These are phyloP conservation scores for Stephanodiscus triporus DNA, from an alignment of 108 stramenopile species.

Conservation along the genomic window DNA sequence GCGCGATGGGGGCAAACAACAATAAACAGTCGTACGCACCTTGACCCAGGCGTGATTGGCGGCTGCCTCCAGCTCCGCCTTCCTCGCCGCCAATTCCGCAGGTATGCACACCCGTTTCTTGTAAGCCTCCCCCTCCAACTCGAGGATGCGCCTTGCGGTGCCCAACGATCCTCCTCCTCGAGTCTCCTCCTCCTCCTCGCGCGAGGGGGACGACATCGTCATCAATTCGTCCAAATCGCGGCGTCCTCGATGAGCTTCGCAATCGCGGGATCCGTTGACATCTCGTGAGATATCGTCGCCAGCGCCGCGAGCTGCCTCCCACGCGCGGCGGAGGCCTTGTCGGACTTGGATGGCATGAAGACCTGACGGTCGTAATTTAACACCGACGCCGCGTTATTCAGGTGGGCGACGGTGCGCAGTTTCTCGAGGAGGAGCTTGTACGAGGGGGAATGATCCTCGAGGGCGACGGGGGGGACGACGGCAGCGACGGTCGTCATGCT, in stretches of 20 bases:
- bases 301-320: constrained; percentile 70
- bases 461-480: background rate
- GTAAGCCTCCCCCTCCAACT: constrained; percentile 55
- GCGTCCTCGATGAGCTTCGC: constrained; percentile 43
- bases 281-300: constrained; percentile 73
- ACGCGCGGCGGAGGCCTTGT: constrained; percentile 43
- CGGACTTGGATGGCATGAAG: constrained; percentile 67
- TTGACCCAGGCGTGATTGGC: constrained; percentile 76
- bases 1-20: background rate
- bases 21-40: background rate
- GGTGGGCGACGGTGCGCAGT: constrained; percentile 38
- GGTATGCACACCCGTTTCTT: constrained; percentile 60
- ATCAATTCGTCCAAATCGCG: constrained; percentile 25
- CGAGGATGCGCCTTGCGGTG: constrained; percentile 48
- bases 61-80: constrained; percentile 58
- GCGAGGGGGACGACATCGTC: background rate
- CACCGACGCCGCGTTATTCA: constrained; percentile 37
- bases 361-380: constrained; percentile 55
- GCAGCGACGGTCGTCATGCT: constrained; percentile 16
- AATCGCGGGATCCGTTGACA: constrained; percentile 57
- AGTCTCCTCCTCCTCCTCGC: constrained; percentile 10
- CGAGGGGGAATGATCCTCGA: constrained; percentile 43
- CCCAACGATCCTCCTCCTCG: constrained; percentile 8
- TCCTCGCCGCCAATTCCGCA: constrained; percentile 55
- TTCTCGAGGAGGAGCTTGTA: constrained; percentile 37